Conservation (phyloP, 345 rosid species). For the Nasturtium officinale region DNA sequence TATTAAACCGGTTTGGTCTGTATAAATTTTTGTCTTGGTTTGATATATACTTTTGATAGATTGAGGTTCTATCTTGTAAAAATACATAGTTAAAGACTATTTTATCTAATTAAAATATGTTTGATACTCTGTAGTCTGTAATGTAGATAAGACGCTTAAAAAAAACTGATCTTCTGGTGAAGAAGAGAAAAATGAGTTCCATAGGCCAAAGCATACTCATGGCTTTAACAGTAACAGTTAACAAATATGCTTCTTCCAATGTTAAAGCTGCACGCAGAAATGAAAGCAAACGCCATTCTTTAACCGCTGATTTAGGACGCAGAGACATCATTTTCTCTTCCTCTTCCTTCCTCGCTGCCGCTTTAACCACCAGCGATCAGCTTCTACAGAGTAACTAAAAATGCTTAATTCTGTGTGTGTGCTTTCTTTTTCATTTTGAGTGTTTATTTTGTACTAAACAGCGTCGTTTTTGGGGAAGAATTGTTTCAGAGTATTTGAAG, state of each 20-base stretch:
- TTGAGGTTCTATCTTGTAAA: not conserved
- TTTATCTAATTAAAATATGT: not conserved
- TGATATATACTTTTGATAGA: not conserved
- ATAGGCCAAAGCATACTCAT: conserved; percentile 77
- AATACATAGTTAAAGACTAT: not conserved
- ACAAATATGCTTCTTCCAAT: conserved; percentile 81
- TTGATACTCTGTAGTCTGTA: conserved; percentile 13
- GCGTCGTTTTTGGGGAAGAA: not conserved
- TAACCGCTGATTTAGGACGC: conserved; percentile 48
- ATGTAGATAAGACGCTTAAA: conserved; percentile 25
- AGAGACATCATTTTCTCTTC: conserved; percentile 67
- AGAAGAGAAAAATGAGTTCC: conserved; percentile 42
- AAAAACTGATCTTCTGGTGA: conserved; percentile 37
- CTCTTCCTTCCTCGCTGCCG: conserved; percentile 54
- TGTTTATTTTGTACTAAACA: not conserved
- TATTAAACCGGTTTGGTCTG: conserved; percentile 15
- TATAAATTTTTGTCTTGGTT: not conserved
- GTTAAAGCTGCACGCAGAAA: conserved; percentile 65
- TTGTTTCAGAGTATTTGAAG: conserved; percentile 70
- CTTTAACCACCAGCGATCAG: conserved; percentile 51
- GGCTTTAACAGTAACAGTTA: conserved; percentile 91
- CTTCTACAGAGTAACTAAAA: conserved; percentile 66
- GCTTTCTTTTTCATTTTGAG: not conserved
- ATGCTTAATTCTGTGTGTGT: not conserved
- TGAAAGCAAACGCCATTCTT: conserved; percentile 42